Base-by-base conservation (phyloP, 73 alveolate genomes). In the Symbiodinium natans region DNA sequence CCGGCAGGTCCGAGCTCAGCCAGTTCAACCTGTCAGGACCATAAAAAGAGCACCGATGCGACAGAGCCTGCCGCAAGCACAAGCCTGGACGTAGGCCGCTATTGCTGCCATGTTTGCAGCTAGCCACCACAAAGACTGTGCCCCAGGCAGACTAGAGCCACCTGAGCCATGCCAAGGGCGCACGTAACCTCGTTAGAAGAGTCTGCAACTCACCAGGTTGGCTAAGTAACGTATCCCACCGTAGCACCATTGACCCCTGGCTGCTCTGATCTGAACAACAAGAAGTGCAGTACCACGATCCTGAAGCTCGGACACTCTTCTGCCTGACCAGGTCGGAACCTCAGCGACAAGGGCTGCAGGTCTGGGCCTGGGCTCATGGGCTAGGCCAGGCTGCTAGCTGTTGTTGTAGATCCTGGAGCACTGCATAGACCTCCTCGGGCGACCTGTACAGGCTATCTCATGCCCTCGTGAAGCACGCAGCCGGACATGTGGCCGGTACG, bases 91-190 rank as follows among this genome's bases (percentile, higher is more conserved):
- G 33, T 54, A 86, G 48, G 84, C 71, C n/a, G 83, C 19, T 6
- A 86, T 39, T 6, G 94, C 84, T 13, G 94, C 94, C 21, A 86
- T 38, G 73, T 56, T 86, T 25, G 94, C 83, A 54, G 94, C 83
- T 17, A 86, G 94, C 94, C 94, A 86, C 94, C 94, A 86, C 17
- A 56, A 36, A 29, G 94, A 86, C 71, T 80, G 94, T 13, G 84
- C 83, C 6, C 94, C 84, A 17, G 84, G 36, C 33, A 63, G 33
- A 27, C 17, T 23, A 13, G 38, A 63, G 21, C 36, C 40, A 36
- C 80, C 80, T 46, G 59, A 46, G 13, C n/a, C n/a, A n/a, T n/a
- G n/a, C n/a, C n/a, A n/a, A n/a, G n/a, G n/a, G n/a, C n/a, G n/a
- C n/a, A n/a, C n/a, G n/a, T n/a, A n/a, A n/a, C n/a, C n/a, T n/a